Percentiles rank a stretch among this genome's conserved stretches.
Conservation (phyloP, 257 asterid species). For the Solanum paucissectum region DNA sequence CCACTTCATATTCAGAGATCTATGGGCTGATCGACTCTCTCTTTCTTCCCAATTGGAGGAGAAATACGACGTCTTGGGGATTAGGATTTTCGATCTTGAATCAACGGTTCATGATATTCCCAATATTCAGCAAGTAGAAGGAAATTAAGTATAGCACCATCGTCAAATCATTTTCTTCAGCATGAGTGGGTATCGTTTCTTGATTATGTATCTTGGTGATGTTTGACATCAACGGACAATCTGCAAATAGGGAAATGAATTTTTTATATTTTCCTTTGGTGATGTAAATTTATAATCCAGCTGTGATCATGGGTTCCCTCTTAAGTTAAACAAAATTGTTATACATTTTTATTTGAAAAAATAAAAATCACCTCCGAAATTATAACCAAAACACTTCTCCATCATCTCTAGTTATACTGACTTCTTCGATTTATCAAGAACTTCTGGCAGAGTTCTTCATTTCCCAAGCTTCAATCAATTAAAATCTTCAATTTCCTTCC, state of each 20-base stretch:
- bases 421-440: no score
- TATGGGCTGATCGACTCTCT: conserved; percentile 37
- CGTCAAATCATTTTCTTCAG: neutral
- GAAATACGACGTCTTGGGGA: no score
- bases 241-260: neutral
- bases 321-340: neutral
- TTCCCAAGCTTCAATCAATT: no score
- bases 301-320: neutral
- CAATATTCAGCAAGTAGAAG: neutral
- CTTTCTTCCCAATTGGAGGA: conserved; percentile 19
- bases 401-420: no score
- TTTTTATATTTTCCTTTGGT: neutral
- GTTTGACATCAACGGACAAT: neutral
- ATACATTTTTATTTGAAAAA: neutral
- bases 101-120: no score
- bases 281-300: neutral
- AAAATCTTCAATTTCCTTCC: no score
- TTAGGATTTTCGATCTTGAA: no score
- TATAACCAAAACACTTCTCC: no score
- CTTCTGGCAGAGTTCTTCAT: no score
- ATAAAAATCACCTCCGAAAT: no score
- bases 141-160: neutral
- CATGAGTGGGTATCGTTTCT: neutral
- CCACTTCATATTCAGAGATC: conserved; percentile 51
- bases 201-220: neutral